phyloP scores from a whole-genome alignment of 345 rosid genomes.

The Dimocarpus longan region DNA sequence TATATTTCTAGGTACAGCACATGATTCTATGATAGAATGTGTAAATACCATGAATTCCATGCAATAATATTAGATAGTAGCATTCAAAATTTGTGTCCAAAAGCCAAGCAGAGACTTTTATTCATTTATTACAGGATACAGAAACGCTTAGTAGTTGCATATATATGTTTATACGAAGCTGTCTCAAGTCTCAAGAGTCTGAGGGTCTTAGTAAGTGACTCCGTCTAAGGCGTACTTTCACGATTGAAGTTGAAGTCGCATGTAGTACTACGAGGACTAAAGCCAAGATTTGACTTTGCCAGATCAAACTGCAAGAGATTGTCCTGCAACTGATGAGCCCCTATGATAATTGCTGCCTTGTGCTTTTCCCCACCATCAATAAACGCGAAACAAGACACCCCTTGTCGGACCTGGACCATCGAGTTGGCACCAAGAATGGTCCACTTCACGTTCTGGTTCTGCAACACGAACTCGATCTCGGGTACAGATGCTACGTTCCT shows the following conservation, averaged over 20 bases:
- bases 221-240: conserved; percentile 1
- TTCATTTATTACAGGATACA: neutral
- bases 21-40: no score
- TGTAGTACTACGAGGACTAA: conserved; percentile 29
- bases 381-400: conserved; percentile 35
- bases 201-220: neutral
- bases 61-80: no score
- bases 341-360: conserved; percentile 29
- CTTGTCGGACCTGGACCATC: conserved; percentile 26
- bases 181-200: neutral
- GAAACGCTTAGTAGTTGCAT: neutral
- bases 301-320: conserved; percentile 37
- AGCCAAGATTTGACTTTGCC: conserved; percentile 30
- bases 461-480: conserved; percentile 30
- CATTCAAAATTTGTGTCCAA: no score
- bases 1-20: no score
- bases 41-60: no score
- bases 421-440: conserved; percentile 32
- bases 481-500: conserved; percentile 26
- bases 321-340: conserved; percentile 39
- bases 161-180: neutral
- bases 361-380: conserved; percentile 32
- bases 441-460: conserved; percentile 23
- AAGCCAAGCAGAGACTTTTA: no score
- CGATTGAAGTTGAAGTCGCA: conserved; percentile 30